Evolutionary conservation across 129 eudicot species (phyloP).

Genomic region (Pseudognaphalium luteoalbum): DNA sequence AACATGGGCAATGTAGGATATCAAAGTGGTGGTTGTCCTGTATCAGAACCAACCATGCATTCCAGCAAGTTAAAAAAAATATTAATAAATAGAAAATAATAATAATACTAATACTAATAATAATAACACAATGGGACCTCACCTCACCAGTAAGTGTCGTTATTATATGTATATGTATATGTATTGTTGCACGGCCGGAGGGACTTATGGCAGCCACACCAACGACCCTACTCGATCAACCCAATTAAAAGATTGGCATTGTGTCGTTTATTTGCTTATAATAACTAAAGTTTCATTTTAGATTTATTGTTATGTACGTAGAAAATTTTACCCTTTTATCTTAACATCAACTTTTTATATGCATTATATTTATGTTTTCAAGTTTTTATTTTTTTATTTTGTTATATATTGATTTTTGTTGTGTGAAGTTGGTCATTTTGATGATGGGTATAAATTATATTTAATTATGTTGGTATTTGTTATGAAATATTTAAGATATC

Average conservation of each 20-base stretch:
- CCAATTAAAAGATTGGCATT: constrained; percentile 17
- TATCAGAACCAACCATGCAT: constrained; percentile 32
- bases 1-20: constrained; percentile 33
- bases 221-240: constrained; percentile 26
- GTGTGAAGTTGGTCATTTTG: background rate
- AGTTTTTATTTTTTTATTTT: too few relatives aligned
- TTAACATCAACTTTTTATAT: too few relatives aligned
- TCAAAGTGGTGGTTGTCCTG: constrained; percentile 37
- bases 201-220: constrained; percentile 26
- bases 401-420: too few relatives aligned
- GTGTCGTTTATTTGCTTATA: background rate
- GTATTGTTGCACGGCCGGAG: constrained; percentile 38
- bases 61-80: constrained; percentile 28
- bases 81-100: too few relatives aligned
- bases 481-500: background rate
- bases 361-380: too few relatives aligned
- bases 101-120: too few relatives aligned
- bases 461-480: background rate
- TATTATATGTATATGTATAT: too few relatives aligned
- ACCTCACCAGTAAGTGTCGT: constrained; percentile 21
- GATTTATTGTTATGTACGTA: too few relatives aligned
- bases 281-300: too few relatives aligned
- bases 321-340: too few relatives aligned
- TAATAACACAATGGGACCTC: constrained; percentile 20
- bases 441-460: background rate